phyloP scores from a whole-genome alignment of 305 asterid genomes.

The Galium porrigens region DNA sequence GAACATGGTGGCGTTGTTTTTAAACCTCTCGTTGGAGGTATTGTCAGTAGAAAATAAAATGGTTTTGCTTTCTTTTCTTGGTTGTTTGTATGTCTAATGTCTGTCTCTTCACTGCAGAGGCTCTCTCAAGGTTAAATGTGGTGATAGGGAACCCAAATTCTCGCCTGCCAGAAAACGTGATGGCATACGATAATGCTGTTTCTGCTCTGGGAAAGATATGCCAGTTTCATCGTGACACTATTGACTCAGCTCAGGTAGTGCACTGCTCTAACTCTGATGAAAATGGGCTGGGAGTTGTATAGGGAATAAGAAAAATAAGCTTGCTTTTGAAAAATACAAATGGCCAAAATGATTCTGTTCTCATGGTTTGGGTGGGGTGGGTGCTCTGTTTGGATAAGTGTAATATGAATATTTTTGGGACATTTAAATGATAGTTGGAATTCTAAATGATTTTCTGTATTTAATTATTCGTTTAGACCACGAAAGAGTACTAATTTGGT shows the following conservation, averaged over 20 bases:
- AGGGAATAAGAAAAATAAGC: background rate
- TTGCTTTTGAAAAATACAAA: background rate
- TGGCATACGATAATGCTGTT: constrained; percentile 92
- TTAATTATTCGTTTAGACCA: background rate
- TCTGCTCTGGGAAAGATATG: constrained; percentile 88
- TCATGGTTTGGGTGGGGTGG: too few species aligned
- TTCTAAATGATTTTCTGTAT: background rate
- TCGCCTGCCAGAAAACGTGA: constrained; percentile 52
- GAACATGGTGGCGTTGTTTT: constrained; percentile 71
- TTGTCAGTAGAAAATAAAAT: constrained; percentile 6
- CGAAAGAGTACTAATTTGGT: background rate
- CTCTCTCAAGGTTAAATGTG: constrained; percentile 72
- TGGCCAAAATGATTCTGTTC: too few species aligned
- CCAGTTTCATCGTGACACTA: constrained; percentile 68
- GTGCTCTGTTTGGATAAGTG: too few species aligned
- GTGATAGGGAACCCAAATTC: constrained; percentile 68
- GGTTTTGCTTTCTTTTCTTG: background rate
- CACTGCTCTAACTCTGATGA: background rate
- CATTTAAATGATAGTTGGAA: background rate
- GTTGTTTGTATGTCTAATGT: constrained; percentile 1
- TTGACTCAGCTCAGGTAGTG: constrained; percentile 67
- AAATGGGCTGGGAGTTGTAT: background rate
- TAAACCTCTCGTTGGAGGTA: constrained; percentile 86
- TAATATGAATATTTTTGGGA: too few species aligned
- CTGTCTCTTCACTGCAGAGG: constrained; percentile 39